Conservation (phyloP, 176 grass and related monocot genomes). For the Carex scoparia region DNA sequence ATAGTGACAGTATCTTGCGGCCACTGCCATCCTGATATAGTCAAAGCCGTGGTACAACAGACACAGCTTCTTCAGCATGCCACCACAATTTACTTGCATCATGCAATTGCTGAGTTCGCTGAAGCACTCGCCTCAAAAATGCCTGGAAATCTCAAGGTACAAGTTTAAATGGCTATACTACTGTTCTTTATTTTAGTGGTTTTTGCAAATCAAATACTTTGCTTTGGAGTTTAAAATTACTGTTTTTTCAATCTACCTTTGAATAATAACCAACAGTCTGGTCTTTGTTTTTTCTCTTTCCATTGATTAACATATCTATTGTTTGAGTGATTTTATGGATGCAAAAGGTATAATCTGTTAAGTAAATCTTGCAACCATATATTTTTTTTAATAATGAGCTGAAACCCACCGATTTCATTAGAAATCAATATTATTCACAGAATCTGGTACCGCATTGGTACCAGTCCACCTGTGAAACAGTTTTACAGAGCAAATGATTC, state of each 20-base stretch:
- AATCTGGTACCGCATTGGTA: too few species aligned
- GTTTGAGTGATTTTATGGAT: neutral
- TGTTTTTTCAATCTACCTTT: neutral
- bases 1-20: conserved; percentile 98
- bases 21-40: conserved; percentile 85
- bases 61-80: conserved; percentile 93
- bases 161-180: neutral
- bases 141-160: conserved; percentile 92
- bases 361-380: neutral
- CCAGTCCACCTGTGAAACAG: too few species aligned
- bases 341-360: neutral
- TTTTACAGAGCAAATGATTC: too few species aligned
- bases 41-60: conserved; percentile 82
- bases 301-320: neutral
- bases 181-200: neutral
- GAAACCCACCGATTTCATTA: too few species aligned
- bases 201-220: neutral
- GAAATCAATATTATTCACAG: too few species aligned
- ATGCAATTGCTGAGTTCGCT: conserved; percentile 85
- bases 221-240: neutral
- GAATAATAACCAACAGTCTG: neutral
- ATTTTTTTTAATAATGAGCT: too few species aligned
- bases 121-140: conserved; percentile 91
- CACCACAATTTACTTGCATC: conserved; percentile 91
- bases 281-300: neutral